A percentile compares a stretch with the other conserved stretches of the same genome.
These are phyloP conservation scores for Penicillium cataractarum DNA, from an alignment of 495 filamentous ascomycete genomes.

Conservation along the genomic window DNA sequence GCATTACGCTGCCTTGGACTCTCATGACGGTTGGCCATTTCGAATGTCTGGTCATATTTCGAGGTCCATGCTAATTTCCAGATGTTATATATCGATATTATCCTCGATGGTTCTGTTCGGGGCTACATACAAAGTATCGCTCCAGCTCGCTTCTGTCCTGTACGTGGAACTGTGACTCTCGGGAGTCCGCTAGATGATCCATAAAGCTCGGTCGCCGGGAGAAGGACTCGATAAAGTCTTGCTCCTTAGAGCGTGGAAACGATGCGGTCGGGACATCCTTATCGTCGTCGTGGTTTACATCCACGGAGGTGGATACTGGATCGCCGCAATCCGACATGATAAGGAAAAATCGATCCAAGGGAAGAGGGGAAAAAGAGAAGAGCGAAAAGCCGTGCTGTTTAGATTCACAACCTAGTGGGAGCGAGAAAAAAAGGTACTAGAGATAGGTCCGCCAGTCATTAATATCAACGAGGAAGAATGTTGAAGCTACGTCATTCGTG, in stretches of 20 bases:
- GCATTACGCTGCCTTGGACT: conserved; percentile 78
- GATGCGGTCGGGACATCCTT: conserved; percentile 12
- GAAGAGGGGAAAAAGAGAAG: not conserved
- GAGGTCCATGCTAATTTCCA: conserved; percentile 54
- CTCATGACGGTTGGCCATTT: conserved; percentile 81
- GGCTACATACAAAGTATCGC: conserved; percentile 47
- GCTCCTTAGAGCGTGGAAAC: conserved; percentile 22
- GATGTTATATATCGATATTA: not conserved
- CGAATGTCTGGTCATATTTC: conserved; percentile 73
- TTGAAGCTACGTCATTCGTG: not conserved
- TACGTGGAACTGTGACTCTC: conserved; percentile 42
- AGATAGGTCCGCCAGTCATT: not conserved
- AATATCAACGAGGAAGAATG: not conserved
- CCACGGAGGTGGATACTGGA: conserved; percentile 31
- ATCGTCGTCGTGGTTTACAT: conserved; percentile 25
- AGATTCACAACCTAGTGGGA: not conserved
- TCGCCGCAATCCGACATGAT: conserved; percentile 21
- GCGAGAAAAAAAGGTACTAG: not conserved
- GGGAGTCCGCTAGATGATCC: conserved; percentile 43
- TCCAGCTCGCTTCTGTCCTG: conserved; percentile 41
- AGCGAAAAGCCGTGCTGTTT: not conserved
- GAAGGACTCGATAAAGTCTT: conserved; percentile 29
- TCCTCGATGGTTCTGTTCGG: not conserved
- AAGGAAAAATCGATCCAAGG: not conserved
- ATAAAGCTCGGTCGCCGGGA: conserved; percentile 47